Base-by-base conservation (phyloP, 257 asterid species). In the Galeopsis tetrahit region DNA sequence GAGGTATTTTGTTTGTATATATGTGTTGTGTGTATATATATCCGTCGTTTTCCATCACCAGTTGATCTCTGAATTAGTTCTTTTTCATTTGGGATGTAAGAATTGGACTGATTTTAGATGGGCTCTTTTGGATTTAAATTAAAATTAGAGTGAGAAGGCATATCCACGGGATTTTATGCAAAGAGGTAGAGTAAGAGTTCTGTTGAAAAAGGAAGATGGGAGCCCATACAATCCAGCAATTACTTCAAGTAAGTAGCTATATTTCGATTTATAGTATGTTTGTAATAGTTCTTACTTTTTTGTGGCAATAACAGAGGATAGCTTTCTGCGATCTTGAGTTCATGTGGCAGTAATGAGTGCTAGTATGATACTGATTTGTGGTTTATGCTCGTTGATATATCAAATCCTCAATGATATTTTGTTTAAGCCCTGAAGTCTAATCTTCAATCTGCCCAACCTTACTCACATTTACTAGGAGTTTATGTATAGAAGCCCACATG, bases 151-250 rank as follows among this genome's bases (percentile, higher is more conserved):
- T 13, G 99, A 91, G 65, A 95, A 95, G 91, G 97, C 97, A 6
- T 95, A 95, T 82, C 99, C 98, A 0, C 85, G 99, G 67, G 98
- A 95, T 87, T 95, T 88, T 83, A 89, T 92, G 97, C 96, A 95
- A 88, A 78, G 91, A 65, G 99, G 99, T 79, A 89, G 99, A 78
- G 97, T 95, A 66, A 87, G 99, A 84, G 85, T 90, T 80, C 58
- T 83, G 85, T 78, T 91, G 85, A 95, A 90, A 81, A 86, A 69
- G 79, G 99, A 87, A 69, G 97, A 95, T 74, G 99, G 96, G 65
- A 85, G 80, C 77, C 81, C 82, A 15, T 82, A 21, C 82, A 95
- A 95, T 76, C 97, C 97, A 6, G 85, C 86, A 42, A 80, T 95
- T 78, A 63, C 95, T 64, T 85, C 93, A 38, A 88, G 98, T 93